Conservation (phyloP, 352 stramenopile genomes). For the Globisporangium echinulatum region DNA sequence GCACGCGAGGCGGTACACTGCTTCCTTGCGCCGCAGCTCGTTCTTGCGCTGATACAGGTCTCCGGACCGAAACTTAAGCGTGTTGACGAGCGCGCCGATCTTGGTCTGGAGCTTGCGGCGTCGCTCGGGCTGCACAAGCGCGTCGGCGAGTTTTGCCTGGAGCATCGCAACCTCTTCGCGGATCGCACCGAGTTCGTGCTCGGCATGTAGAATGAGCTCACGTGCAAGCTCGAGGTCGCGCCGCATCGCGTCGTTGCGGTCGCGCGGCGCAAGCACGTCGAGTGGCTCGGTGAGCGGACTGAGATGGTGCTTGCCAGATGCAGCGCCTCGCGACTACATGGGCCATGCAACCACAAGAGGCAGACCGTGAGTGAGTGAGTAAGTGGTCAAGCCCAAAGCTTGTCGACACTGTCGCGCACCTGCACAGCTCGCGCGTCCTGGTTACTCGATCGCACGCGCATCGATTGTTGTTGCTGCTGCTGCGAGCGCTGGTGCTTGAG, state of each 20-base stretch:
- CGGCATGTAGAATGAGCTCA: constrained; percentile 58
- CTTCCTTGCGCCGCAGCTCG: constrained; percentile 58
- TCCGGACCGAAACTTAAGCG: constrained; percentile 57
- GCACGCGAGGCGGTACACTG: constrained; percentile 21
- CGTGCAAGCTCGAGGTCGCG: constrained; percentile 44
- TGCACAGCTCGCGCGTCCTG: constrained; percentile 16
- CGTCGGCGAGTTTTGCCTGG: constrained; percentile 31
- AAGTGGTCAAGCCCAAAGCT: neutral
- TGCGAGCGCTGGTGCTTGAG: constrained; percentile 7
- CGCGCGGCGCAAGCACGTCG: neutral
- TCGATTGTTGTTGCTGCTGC: constrained; percentile 2
- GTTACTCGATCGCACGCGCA: constrained; percentile 39
- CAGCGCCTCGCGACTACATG: neutral
- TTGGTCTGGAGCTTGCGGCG: constrained; percentile 43
- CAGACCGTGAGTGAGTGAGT: no score
- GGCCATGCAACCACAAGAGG: no score
- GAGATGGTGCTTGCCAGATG: neutral
- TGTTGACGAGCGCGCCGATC: constrained; percentile 40
- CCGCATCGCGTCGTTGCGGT: constrained; percentile 20
- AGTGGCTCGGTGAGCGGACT: neutral
- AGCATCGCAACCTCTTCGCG: constrained; percentile 46
- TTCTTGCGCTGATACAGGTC: constrained; percentile 74
- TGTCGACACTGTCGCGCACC: constrained; percentile 1
- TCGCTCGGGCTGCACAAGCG: constrained; percentile 26
- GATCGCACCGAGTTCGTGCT: constrained; percentile 55